Evolutionary conservation across 1,139 yeast species (phyloP), one percentile per base, ranked within the genome.

Genomic region (Sugiyamaella xylanicola): DNA sequence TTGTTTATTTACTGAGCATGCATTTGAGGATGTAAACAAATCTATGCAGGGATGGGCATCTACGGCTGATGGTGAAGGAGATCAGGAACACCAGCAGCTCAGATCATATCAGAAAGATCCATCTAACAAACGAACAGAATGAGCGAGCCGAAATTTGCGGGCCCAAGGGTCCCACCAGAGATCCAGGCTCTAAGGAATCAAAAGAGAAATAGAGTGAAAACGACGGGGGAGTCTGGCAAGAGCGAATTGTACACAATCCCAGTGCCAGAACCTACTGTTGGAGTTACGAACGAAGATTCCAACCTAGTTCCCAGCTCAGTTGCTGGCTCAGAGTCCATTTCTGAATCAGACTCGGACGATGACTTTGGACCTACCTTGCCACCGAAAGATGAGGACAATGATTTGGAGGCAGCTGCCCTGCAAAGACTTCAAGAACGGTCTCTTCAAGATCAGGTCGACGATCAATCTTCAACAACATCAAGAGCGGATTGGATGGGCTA

Each of bases 401-500:
- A 54, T 19, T 27, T 32, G 11, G 60, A 56, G 19, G 56, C 37
- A 13, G 62, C 48, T 15, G 63, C 63, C 11, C 37, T 57, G 25
- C 47, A 54, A 17, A 35, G 61, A 19, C 46, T 60, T 16, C 19
- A 55, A 27, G 39, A 48, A 17, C 51, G 54, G 11, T 53, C 51
- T 2, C 16, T 40, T 29, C 21, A 41, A 13, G 41, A 46, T 9
- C 52, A 25, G 7, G 16, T 44, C 35, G 27, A 19, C 20, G 39
- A 36, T 35, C 40, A 21, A 35, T 41, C 20, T 19, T 27, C 7
- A 20, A 39, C 20, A 25, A 37, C 16, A 5, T 11, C 36, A 32
- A 36, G 61, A 42, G 51, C 59, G 7, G 39, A 52, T 39, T 60
- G 63, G 63, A 53, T 60, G 57, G 51, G 47, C 45, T 47, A 48